Base-by-base conservation (phyloP, 2,329 filamentous ascomycete genomes). In the Trichophyton benhamiae region DNA sequence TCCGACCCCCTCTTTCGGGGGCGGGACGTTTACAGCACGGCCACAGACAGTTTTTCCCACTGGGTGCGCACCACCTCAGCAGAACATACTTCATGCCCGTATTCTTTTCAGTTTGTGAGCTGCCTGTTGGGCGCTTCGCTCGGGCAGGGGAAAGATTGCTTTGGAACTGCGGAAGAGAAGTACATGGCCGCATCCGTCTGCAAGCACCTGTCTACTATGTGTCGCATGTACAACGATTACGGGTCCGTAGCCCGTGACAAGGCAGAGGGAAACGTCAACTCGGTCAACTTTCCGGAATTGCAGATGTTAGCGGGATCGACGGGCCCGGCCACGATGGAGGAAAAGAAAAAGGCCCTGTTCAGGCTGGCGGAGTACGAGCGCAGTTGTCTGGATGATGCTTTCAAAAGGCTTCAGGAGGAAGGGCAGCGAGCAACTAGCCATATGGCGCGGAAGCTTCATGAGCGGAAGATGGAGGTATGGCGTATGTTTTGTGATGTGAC, bases 191-290 rank as follows among this genome's bases (percentile, higher is more conserved):
- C 57, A 13, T 62, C 53, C 17, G 42, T 66, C 46, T 46, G 57
- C 53, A 59, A 44, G 1, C 66, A 70, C 62, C 67, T 71, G 6
- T 64, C 70, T 9, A 67, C 66, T 27, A 64, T 71, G 65, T 72
- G 66, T 59, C 68, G 66, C 41, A 67, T 69, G 62, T 74, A 75
- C 61, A 74, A 76, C 36, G 72, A 75, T 63, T 68, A 68, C 20
- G 72, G 72, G 0, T 74, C 70, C 2, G 25, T 69, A 1, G 48
- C 52, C 3, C 67, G 71, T 1, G 72, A 73, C 59, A 22, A 33
- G 1, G 66, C 65, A 1, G 74, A 76, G 60, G 46, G 61, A 0
- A 72, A 71, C 13, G 57, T 75, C 5, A 74, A 73, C 61, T 70
- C 68, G 5, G 59, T 73, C 5, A 66, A 73, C n/a, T 74, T 74